Conservation (phyloP, 805 yeast genomes). For the Yarrowia porcina region DNA sequence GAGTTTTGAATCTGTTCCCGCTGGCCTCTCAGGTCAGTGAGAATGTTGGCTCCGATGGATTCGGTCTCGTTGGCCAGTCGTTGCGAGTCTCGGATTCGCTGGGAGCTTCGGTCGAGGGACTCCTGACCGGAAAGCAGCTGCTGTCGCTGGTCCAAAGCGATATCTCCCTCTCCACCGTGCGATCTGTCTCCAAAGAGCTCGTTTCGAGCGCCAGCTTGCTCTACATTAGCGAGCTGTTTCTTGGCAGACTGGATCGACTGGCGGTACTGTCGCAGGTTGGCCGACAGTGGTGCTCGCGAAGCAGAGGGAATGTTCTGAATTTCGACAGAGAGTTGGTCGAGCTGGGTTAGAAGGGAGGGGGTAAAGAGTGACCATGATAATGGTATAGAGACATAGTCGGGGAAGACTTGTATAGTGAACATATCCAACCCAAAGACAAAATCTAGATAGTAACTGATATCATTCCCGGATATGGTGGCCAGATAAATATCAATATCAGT, state of each 20-base stretch:
- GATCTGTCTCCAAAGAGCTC: constrained; percentile 63
- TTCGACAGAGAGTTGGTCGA: constrained; percentile 86
- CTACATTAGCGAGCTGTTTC: constrained; percentile 46
- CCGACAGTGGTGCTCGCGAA: constrained; percentile 65
- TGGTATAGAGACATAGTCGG: no score
- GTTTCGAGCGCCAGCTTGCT: constrained; percentile 69
- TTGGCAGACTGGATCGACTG: constrained; percentile 57
- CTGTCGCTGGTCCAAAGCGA: constrained; percentile 68
- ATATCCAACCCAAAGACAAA: no score
- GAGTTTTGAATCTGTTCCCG: constrained; percentile 87
- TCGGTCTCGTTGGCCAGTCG: constrained; percentile 92
- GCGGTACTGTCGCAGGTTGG: constrained; percentile 71
- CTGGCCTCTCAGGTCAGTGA: constrained; percentile 85
- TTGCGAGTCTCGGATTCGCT: constrained; percentile 81
- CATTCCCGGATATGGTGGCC: no score
- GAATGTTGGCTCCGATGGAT: constrained; percentile 81
- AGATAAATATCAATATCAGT: no score
- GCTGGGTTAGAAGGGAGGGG: constrained; percentile 34
- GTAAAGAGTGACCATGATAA: no score
- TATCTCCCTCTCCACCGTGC: constrained; percentile 38
- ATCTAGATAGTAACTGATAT: no score
- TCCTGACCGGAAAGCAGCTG: constrained; percentile 74
- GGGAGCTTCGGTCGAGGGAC: constrained; percentile 75
- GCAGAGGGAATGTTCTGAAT: constrained; percentile 78
- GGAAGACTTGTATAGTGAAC: no score